phyloP scores from a whole-genome alignment of 1,284 basidiomycete genomes.

The Limonomyces culmigenus region DNA sequence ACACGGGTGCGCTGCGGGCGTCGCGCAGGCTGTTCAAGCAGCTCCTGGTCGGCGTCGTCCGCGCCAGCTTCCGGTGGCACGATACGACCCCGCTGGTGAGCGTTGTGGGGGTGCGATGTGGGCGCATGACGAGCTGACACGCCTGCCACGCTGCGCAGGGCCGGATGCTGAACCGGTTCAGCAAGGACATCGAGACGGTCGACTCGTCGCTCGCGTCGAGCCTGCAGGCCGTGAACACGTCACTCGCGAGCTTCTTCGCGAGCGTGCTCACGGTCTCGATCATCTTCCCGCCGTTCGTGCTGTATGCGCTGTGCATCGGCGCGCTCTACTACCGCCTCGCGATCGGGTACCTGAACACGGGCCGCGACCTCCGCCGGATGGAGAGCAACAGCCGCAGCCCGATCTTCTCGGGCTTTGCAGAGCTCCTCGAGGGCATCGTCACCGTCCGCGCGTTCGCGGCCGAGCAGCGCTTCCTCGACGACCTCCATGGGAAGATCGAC shows the following conservation, averaged over 20 bases:
- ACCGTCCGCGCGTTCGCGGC: conserved; percentile 84
- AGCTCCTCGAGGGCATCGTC: conserved; percentile 65
- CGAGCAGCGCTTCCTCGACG: conserved; percentile 64
- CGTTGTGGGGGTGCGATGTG: too few species aligned
- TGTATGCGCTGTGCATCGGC: conserved; percentile 54
- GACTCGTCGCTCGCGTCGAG: conserved; percentile 56
- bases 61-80: conserved; percentile 42
- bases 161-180: conserved; percentile 50
- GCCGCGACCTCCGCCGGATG: conserved; percentile 64
- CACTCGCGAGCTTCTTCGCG: conserved; percentile 55
- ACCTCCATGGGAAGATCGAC: conserved; percentile 50
- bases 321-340: conserved; percentile 44
- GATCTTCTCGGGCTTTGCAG: conserved; percentile 65
- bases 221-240: conserved; percentile 55
- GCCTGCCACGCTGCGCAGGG: conserved; percentile 21
- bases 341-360: conserved; percentile 61
- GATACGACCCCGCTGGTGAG: conserved; percentile 32
- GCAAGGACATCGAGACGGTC: conserved; percentile 68
- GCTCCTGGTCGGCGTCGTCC: conserved; percentile 37
- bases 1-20: conserved; percentile 42
- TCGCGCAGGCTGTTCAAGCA: conserved; percentile 40
- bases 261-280: conserved; percentile 47
- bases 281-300: conserved; percentile 57
- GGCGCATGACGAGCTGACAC: too few species aligned
- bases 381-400: conserved; percentile 59